These are phyloP conservation scores for Ministeria vibrans DNA, from an alignment of 78 protist genomes.

Conservation along the genomic window DNA sequence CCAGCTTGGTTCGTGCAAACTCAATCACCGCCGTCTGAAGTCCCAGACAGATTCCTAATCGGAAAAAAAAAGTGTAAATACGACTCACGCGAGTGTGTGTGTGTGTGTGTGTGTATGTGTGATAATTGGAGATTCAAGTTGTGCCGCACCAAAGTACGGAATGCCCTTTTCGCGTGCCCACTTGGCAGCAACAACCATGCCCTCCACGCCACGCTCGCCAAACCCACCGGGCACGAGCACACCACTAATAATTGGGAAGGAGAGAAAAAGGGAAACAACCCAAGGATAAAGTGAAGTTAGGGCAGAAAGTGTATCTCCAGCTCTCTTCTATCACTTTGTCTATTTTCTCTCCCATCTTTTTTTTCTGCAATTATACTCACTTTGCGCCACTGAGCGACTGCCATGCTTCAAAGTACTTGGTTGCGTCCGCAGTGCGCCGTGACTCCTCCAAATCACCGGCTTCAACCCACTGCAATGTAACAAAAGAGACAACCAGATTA, in stretches of 20 bases:
- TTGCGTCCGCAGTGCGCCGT: background rate
- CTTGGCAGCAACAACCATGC: constrained; percentile 72
- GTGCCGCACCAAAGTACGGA: constrained; percentile 77
- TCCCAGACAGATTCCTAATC: constrained; percentile 94
- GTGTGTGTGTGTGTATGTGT: too few species aligned
- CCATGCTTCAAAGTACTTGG: constrained; percentile 24
- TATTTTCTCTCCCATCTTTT: too few species aligned
- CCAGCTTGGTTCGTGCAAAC: constrained; percentile 54
- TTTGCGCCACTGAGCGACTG: background rate
- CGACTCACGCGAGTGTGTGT: too few species aligned
- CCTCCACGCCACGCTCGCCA: constrained; percentile 89
- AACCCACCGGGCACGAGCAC: constrained; percentile 97
- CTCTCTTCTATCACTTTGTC: too few species aligned
- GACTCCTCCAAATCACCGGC: constrained; percentile 18
- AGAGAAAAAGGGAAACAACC: background rate
- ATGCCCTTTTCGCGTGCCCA: constrained; percentile 73
- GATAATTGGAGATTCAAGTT: background rate
- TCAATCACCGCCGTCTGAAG: constrained; percentile 88
- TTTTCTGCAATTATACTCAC: too few species aligned
- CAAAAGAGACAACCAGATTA: background rate
- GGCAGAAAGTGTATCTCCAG: too few species aligned
- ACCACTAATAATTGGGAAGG: constrained; percentile 75
- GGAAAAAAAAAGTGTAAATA: constrained; percentile 66
- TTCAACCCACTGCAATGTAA: constrained; percentile 35
- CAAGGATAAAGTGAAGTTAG: background rate